Conservation (phyloP, 305 asterid species). For the Striga hermonthica region DNA sequence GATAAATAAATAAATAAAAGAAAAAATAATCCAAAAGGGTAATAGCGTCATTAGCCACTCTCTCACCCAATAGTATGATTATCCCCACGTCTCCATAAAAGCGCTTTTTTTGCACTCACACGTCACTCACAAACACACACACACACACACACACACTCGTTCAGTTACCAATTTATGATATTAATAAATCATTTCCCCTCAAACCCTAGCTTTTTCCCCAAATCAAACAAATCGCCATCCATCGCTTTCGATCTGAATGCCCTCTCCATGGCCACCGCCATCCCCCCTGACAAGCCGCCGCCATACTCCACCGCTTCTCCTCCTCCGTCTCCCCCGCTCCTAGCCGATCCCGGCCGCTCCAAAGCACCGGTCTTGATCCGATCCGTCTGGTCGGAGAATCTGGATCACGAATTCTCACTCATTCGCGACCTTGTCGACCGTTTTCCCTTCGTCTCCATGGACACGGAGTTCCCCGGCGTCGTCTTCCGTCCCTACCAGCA, state of each 20-base stretch:
- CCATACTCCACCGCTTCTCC: slow-evolving; percentile 14
- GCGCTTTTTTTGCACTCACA: not conserved
- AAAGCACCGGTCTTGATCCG: slow-evolving; percentile 46
- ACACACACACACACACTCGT: not conserved
- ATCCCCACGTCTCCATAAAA: slow-evolving; percentile 9
- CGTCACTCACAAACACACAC: not conserved
- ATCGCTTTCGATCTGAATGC: slow-evolving; percentile 35
- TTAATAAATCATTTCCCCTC: not conserved
- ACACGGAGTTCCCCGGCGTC: slow-evolving; percentile 89
- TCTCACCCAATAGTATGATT: not conserved
- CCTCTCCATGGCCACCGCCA: slow-evolving; percentile 36
- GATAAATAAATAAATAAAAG: no score
- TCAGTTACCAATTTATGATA: not conserved
- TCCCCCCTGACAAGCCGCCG: slow-evolving; percentile 33
- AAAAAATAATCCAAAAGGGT: not conserved
- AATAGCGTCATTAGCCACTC: not conserved
- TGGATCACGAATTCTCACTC: slow-evolving; percentile 51
- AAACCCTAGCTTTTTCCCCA: slow-evolving; percentile 35
- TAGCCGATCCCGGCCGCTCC: slow-evolving; percentile 16
- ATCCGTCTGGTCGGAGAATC: slow-evolving; percentile 58
- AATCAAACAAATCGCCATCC: slow-evolving; percentile 15
- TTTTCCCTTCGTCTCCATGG: slow-evolving; percentile 69
- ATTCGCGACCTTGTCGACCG: slow-evolving; percentile 52
- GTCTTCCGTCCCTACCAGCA: slow-evolving; percentile 41
- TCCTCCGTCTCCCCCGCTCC: slow-evolving; percentile 32